phyloP scores from a whole-genome alignment of 2,329 filamentous ascomycete species.

The Gremmenia infestans region DNA sequence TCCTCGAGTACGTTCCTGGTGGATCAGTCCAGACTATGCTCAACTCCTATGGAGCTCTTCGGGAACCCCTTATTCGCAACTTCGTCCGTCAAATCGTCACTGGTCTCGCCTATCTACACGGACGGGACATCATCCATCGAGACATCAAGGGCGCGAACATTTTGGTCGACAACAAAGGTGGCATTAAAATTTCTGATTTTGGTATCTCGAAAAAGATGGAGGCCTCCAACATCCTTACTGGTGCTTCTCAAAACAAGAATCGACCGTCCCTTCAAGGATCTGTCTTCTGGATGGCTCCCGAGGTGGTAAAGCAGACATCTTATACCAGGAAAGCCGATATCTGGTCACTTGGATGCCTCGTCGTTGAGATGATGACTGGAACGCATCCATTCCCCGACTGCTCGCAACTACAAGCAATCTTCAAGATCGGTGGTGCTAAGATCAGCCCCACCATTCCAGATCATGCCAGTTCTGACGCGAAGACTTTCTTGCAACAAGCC shows the following conservation, averaged over 20 bases:
- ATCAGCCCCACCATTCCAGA: constrained; percentile 86
- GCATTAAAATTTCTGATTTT: constrained; percentile 98
- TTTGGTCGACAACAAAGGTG: constrained; percentile 96
- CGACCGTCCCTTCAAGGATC: constrained; percentile 85
- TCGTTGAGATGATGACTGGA: constrained; percentile 99
- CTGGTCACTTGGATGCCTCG: constrained; percentile 93
- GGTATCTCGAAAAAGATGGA: constrained; percentile 98
- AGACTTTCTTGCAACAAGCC: constrained; percentile 77
- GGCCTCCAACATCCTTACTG: constrained; percentile 74
- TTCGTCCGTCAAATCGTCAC: constrained; percentile 95
- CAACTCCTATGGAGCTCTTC: constrained; percentile 93
- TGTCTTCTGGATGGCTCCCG: constrained; percentile 99
- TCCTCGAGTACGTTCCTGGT: constrained; percentile 97
- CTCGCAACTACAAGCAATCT: constrained; percentile 95
- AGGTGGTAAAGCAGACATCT: constrained; percentile 95
- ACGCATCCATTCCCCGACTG: constrained; percentile 95
- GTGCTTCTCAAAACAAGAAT: constrained; percentile 62
- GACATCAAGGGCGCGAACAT: constrained; percentile 99
- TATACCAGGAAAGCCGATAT: constrained; percentile 99
- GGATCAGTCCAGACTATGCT: constrained; percentile 98
- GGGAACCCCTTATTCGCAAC: constrained; percentile 88
- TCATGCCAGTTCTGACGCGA: constrained; percentile 76
- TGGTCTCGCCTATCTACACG: constrained; percentile 89
- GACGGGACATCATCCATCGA: constrained; percentile 92
- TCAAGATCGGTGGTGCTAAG: constrained; percentile 90